phyloP scores from a whole-genome alignment of 2,329 filamentous ascomycete species.

The Paecilomyces niveus region DNA sequence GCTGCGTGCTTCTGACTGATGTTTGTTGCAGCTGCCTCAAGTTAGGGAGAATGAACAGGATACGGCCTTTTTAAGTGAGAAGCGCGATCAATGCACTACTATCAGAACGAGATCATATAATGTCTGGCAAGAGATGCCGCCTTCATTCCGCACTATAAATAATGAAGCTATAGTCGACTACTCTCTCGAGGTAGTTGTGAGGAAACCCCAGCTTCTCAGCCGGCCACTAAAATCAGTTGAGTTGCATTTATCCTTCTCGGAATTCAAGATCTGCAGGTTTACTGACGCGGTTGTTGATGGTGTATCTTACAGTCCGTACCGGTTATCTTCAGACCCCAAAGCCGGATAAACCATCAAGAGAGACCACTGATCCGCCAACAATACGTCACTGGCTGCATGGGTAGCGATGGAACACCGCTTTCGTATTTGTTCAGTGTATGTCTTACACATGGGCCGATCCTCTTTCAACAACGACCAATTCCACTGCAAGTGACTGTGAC shows the following conservation, averaged over 20 bases:
- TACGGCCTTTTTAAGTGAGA: too few relatives aligned
- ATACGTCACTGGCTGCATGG: background rate
- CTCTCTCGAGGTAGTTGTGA: background rate
- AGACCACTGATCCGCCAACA: background rate
- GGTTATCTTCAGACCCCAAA: background rate
- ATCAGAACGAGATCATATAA: background rate
- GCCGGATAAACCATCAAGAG: background rate
- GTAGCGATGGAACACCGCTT: background rate
- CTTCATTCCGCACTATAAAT: background rate
- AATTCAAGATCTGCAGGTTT: background rate
- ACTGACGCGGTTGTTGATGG: too few relatives aligned
- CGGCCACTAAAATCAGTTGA: background rate
- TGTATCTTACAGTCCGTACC: background rate
- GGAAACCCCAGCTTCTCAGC: background rate
- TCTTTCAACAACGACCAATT: background rate
- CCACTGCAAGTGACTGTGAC: background rate
- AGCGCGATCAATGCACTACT: background rate
- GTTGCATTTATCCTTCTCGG: background rate
- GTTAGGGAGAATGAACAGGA: background rate
- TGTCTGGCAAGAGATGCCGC: background rate
- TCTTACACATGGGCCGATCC: background rate
- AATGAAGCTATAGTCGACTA: background rate
- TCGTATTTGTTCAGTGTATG: background rate
- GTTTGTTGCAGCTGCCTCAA: background rate
- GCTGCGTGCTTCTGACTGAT: background rate